Percentiles rank a stretch among this genome's conserved stretches.
phyloP scores from a whole-genome alignment of 345 rosid species.

The Melaleuca alternifolia region DNA sequence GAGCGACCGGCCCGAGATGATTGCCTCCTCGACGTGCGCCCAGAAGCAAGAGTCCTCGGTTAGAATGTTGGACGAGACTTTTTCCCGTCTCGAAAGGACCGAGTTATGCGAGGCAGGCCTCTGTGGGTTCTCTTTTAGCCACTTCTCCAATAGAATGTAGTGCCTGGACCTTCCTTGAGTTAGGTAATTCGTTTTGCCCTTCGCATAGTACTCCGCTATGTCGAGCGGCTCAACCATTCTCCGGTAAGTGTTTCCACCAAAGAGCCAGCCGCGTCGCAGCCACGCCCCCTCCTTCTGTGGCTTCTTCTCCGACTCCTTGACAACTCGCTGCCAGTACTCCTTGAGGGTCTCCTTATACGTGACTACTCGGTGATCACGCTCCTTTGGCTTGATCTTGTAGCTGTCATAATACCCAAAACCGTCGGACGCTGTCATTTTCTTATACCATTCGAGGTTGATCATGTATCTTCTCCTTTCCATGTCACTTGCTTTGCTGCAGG shows the following conservation, averaged over 20 bases:
- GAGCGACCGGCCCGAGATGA: constrained; percentile 9
- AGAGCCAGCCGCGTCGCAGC: constrained; percentile 26
- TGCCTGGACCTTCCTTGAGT: constrained; percentile 32
- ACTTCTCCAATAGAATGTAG: constrained; percentile 34
- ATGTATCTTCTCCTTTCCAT: constrained; percentile 18
- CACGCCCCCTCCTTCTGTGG: constrained; percentile 33
- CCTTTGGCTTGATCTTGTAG: constrained; percentile 9
- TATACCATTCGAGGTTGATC: constrained; percentile 53
- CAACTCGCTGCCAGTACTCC: constrained; percentile 35
- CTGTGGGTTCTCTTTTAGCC: constrained; percentile 17
- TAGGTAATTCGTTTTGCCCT: constrained; percentile 18
- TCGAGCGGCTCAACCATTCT: constrained; percentile 77
- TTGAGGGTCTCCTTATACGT: constrained; percentile 19
- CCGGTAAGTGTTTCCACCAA: constrained; percentile 38
- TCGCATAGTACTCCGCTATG: constrained; percentile 46
- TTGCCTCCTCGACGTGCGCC: constrained; percentile 69
- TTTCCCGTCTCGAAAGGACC: background rate
- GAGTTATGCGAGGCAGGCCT: background rate
- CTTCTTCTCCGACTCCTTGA: constrained; percentile 38
- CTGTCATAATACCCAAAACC: constrained; percentile 49
- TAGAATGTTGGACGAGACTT: constrained; percentile 6
- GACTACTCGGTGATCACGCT: background rate
- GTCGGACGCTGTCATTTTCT: constrained; percentile 9
- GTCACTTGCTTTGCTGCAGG: constrained; percentile 17
- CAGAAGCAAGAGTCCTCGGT: constrained; percentile 81